Evolutionary conservation across 495 filamentous ascomycete genomes (phyloP), one percentile per base, ranked within the genome.

Genomic region (Aspergillus egyptiacus): DNA sequence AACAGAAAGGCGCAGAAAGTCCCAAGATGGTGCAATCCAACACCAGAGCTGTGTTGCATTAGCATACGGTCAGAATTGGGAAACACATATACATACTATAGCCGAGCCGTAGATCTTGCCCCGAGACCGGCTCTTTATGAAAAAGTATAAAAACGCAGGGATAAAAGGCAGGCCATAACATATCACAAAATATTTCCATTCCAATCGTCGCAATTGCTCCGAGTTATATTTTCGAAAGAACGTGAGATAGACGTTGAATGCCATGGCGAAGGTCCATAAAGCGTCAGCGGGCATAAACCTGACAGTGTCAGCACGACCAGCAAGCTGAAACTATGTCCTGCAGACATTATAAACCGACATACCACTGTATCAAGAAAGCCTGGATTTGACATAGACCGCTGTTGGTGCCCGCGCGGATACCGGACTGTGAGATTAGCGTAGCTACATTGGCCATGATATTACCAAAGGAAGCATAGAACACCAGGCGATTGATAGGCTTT

Each of bases 401-500:
- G 17, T 69, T 56, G 6, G 57, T 42, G 0, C 78, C 69, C 6
- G 53, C 50, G 24, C 57, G 47, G 5, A 78, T 70, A 15, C 77
- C 81, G n/a, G 71, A 74, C 30, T 75, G 72, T 0, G 84, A 80
- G 54, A 91, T 86, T 20, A 94, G 61, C 0, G 88, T 88, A 3
- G 83, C 89, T 13, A 90, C 75, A 64, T 87, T 93, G 41, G 84
- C 82, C 64, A 89, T 71, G 28, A 91, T 72, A 57, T 95, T 95
- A 27, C 88, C 89, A 58, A 89, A 87, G 4, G 83, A 84, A 2
- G 89, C 89, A 59, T 83, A 91, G 64, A 95, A 94, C 8, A 91
- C 79, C 3, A 95, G 71, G 3, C 89, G 78, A 57, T 94, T 94
- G 68, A 95, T 90, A n/a, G 89, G 87, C 66, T 91, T 90, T 50